phyloP scores from a whole-genome alignment of 2,329 filamentous ascomycete genomes.

The Venturia aucupariae region DNA sequence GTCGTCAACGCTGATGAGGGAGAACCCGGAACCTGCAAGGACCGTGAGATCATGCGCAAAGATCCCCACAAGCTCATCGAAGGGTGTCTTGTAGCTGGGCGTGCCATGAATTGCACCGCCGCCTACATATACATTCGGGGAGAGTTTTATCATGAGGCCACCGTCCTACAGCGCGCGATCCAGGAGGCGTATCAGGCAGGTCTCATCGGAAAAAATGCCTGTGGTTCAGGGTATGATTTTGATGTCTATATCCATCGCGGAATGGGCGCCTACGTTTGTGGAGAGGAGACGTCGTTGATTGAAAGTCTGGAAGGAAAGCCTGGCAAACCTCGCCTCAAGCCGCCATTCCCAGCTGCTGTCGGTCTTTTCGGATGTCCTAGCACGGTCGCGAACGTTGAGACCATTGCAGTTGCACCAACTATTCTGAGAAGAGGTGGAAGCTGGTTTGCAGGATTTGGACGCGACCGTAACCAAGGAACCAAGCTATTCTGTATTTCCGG shows the following conservation, averaged over 20 bases:
- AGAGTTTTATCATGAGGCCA: constrained; percentile 94
- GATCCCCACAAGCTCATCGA: constrained; percentile 98
- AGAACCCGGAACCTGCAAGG: constrained; percentile 98
- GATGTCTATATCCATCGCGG: constrained; percentile 95
- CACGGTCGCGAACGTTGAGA: constrained; percentile 97
- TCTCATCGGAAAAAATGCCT: constrained; percentile 96
- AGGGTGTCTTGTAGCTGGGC: constrained; percentile 88
- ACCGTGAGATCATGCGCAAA: constrained; percentile 99
- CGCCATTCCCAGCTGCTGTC: constrained; percentile 93
- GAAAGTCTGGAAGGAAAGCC: constrained; percentile 98
- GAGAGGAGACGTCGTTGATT: constrained; percentile 95
- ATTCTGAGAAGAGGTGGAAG: constrained; percentile 84
- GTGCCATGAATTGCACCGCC: constrained; percentile 97
- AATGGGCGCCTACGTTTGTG: constrained; percentile 95
- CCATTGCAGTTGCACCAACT: constrained; percentile 86
- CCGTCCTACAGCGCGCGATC: constrained; percentile 86
- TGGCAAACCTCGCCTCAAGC: constrained; percentile 97
- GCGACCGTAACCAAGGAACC: constrained; percentile 91
- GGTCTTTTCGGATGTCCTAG: constrained; percentile 97
- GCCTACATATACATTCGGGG: constrained; percentile 99
- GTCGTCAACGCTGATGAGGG: constrained; percentile 99
- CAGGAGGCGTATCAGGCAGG: constrained; percentile 95
- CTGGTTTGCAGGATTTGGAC: constrained; percentile 92
- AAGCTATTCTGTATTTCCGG: constrained; percentile 99
- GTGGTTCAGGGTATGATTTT: constrained; percentile 93